Base-by-base conservation (phyloP, 2,329 filamentous ascomycete species). In the Colletotrichum cuscutae region DNA sequence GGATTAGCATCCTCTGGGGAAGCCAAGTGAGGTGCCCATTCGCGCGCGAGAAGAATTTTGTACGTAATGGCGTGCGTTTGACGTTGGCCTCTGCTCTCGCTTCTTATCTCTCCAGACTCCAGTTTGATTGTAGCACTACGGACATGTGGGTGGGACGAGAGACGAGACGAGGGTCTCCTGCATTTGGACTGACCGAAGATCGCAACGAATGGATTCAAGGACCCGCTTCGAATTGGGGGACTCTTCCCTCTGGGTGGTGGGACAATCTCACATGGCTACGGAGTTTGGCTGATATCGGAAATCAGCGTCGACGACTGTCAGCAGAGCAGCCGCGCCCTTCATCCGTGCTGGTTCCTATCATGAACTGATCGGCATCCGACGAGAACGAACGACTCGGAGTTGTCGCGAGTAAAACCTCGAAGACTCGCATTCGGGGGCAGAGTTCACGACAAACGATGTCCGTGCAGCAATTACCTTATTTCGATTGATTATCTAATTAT, bases 11-110 rank as follows among this genome's bases (percentile, higher is more conserved):
- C 32, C 60, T 70, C 70, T 61, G 70, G 70, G 66, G 70, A 70
- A 72, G 54, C 42, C n/a, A 26, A n/a, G 13, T 13, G 32, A 65
- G 6, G 26, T 11, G 15, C 60, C 54, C 60, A 72, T 72, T 70
- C 70, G 70, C 32, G 54, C 60, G 54, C 42, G 62, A 63, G 24
- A 56, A 13, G 19, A 65, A 70, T 72, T 66, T 72, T 54, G 70
- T 72, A 72, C 70, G 70, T 72, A 72, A 72, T 52, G 32, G 35
- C 54, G 54, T 56, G 11, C 56, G 54, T 65, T 72, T 61, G 66
- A 58, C 70, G 70, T 70, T 72, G 70, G 70, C 35, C 70, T 70
- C 60, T 60, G 70, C 70, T 70, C 68, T 72, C 66, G 70, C 54
- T 60, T 72, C 70, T 72, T 72, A 72, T 72, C 70, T 72, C 66